These are phyloP conservation scores for Telopea speciosissima DNA, from an alignment of 177 flowering plant genomes.

Conservation along the genomic window DNA sequence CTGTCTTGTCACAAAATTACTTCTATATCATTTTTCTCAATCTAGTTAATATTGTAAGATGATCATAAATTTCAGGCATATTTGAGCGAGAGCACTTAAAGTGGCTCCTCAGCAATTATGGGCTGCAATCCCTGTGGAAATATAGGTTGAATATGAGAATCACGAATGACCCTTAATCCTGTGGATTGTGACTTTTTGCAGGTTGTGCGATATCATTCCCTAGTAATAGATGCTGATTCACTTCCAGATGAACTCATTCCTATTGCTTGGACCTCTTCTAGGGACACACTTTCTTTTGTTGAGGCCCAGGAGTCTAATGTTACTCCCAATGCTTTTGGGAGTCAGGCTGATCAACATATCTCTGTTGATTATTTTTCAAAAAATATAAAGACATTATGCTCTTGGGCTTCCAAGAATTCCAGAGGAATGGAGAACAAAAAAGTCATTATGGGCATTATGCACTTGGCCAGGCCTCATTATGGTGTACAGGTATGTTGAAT, in stretches of 20 bases:
- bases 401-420: slow-evolving; percentile 19
- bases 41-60: background rate
- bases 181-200: slow-evolving; percentile 26
- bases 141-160: background rate
- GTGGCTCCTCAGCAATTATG: background rate
- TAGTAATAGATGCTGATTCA: slow-evolving; percentile 65
- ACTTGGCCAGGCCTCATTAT: slow-evolving; percentile 82
- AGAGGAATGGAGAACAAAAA: slow-evolving; percentile 18
- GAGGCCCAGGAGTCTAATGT: slow-evolving; percentile 23
- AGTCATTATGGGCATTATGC: slow-evolving; percentile 88
- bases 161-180: background rate
- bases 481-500: slow-evolving; percentile 74
- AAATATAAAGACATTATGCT: slow-evolving; percentile 21
- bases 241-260: slow-evolving; percentile 80
- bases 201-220: slow-evolving; percentile 98
- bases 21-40: background rate
- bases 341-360: slow-evolving; percentile 9
- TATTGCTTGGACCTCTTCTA: slow-evolving; percentile 80
- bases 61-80: background rate
- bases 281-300: slow-evolving; percentile 41
- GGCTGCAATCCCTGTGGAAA: background rate
- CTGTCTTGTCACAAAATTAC: too few species aligned
- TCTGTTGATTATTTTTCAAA: slow-evolving; percentile 12
- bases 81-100: background rate
- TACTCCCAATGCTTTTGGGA: slow-evolving; percentile 18